A percentile compares a stretch with the other conserved stretches of the same genome.
Conservation (phyloP, 1,284 basidiomycete species). For the Fomitopsis schrenkii region DNA sequence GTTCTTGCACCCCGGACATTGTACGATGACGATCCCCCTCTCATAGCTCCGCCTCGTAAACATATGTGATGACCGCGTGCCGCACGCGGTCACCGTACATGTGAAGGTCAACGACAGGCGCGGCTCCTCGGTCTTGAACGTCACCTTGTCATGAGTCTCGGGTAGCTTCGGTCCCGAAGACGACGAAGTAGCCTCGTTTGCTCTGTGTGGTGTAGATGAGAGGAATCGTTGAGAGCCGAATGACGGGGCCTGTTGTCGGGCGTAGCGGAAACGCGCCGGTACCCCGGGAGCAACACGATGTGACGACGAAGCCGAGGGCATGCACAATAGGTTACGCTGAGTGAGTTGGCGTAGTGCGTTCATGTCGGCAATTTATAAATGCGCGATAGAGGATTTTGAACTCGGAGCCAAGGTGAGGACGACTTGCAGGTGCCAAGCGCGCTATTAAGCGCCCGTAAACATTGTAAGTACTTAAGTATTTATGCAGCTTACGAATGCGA, state of each 20-base stretch:
- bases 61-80: slow-evolving; percentile 82
- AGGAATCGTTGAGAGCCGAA: neutral
- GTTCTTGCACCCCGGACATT: slow-evolving; percentile 91
- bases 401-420: neutral
- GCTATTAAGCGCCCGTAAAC: neutral
- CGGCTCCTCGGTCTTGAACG: slow-evolving; percentile 38
- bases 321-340: neutral
- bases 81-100: slow-evolving; percentile 78
- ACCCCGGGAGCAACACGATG: neutral
- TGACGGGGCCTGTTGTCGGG: neutral
- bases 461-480: neutral
- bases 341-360: neutral
- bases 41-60: slow-evolving; percentile 86
- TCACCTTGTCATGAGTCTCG: slow-evolving; percentile 13
- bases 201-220: neutral
- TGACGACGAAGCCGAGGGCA: neutral
- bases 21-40: slow-evolving; percentile 86
- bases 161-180: neutral
- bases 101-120: slow-evolving; percentile 80
- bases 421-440: neutral
- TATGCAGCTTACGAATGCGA: neutral
- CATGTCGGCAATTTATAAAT: neutral
- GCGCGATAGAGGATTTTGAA: too few species aligned
- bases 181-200: neutral
- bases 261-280: neutral